These are phyloP conservation scores for Omphalotus guepiniiformis DNA, from an alignment of 768 basidiomycete species.

Conservation along the genomic window DNA sequence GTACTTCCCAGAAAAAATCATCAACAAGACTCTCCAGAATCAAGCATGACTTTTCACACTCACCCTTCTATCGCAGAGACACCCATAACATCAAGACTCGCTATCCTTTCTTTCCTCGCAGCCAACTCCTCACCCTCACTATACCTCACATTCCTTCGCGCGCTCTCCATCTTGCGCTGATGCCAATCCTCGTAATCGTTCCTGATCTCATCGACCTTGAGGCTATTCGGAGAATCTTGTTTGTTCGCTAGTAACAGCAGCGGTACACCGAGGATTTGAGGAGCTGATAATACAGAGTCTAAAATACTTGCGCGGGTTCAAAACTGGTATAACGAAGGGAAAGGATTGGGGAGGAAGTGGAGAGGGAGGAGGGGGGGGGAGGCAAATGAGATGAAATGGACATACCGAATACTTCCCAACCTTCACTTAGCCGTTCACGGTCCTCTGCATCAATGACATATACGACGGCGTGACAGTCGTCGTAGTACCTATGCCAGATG, in stretches of 20 bases:
- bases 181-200: slow-evolving; percentile 89
- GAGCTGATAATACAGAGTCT: slow-evolving; percentile 85
- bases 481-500: slow-evolving; percentile 94
- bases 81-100: slow-evolving; percentile 86
- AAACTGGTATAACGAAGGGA: too few relatives aligned
- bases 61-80: slow-evolving; percentile 90
- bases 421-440: slow-evolving; percentile 82
- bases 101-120: slow-evolving; percentile 51
- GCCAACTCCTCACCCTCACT: slow-evolving; percentile 43
- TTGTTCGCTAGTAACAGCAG: slow-evolving; percentile 94
- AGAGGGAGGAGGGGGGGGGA: not conserved
- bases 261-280: slow-evolving; percentile 86
- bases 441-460: slow-evolving; percentile 95
- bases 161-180: slow-evolving; percentile 67
- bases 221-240: slow-evolving; percentile 76
- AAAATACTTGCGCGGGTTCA: slow-evolving; percentile 22
- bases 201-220: slow-evolving; percentile 88
- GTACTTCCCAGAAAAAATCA: slow-evolving; percentile 44
- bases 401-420: slow-evolving; percentile 97
- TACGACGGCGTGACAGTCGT: slow-evolving; percentile 94
- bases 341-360: too few relatives aligned
- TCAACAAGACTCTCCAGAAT: not conserved
- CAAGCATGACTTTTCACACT: slow-evolving; percentile 17
- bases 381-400: slow-evolving; percentile 6
- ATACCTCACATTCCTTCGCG: slow-evolving; percentile 47